Base-by-base conservation (phyloP, 1,139 yeast genomes). In the Casaregolazyma lundiana region DNA sequence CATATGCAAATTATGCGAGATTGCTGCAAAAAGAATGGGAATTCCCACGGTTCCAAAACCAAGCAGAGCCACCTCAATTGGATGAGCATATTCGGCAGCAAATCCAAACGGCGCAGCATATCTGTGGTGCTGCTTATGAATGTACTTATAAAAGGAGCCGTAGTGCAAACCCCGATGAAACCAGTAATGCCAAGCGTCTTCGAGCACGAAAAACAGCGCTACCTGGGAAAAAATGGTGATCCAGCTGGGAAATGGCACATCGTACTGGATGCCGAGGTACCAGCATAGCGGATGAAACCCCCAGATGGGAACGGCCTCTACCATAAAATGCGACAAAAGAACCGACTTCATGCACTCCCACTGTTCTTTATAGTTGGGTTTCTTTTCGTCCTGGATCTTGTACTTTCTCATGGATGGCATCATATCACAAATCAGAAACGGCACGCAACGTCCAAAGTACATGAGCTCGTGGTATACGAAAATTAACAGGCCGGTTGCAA, bases 51-150 rank as follows among this genome's bases (percentile, higher is more conserved):
- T 90, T 47, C 97, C 97, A 52, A 86, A 78, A 29, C 97, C 97
- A 50, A 55, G 73, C 39, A 88, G 75, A 73, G 88, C 80, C 21
- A 92, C 95, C 70, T 90, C 97, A 35, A 83, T 74, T 5, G 97
- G 97, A 61, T 90, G 97, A 11, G 97, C 97, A 64, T 90, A 90
- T 69, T 90, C 97, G 24, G 97, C 97, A 48, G 97, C 84, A 54
- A 90, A 73, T 18, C 97, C 97, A 65, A 90, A 90, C 26, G 97
- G 97, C 34, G 97, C 97, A 26, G 97, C 96, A 64, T 89, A 90
- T 66, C 89, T 80, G 69, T 90, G 97, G 68, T 90, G 97, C 71
- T 87, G 95, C 71, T 90, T 90, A 73, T 90, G 97, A 59, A 90
- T 88, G 66, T 83, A 78, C 70, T 85, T 87, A 77, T 90, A 90